Percentiles rank a stretch among this genome's conserved stretches.
phyloP scores from a whole-genome alignment of 2,329 filamentous ascomycete species.

The Achaetomium macrosporum region DNA sequence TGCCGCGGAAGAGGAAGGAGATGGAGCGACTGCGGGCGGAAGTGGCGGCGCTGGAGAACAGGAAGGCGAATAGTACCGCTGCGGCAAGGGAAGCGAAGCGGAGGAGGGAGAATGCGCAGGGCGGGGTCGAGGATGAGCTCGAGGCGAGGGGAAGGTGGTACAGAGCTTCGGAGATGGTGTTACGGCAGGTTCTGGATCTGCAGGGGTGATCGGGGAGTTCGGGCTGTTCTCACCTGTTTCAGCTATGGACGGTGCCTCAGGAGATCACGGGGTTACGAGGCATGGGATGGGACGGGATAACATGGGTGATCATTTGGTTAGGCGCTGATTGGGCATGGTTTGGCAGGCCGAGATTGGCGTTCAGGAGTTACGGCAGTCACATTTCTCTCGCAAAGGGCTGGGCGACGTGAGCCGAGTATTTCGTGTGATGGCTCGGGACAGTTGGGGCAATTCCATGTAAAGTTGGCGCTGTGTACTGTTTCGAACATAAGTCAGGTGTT shows the following conservation, averaged over 20 bases:
- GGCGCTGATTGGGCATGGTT: not conserved
- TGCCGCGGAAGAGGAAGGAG: conserved; percentile 61
- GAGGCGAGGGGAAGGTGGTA: conserved; percentile 74
- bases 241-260: not conserved
- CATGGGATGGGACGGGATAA: not conserved
- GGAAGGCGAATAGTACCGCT: conserved; percentile 57
- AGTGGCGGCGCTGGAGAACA: conserved; percentile 60
- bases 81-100: conserved; percentile 66
- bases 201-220: conserved; percentile 29
- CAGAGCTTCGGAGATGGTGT: conserved; percentile 57
- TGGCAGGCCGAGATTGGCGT: not conserved
- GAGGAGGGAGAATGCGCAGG: conserved; percentile 59
- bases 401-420: no score
- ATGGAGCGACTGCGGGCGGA: conserved; percentile 62
- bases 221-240: not conserved
- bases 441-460: no score
- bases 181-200: conserved; percentile 59
- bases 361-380: not conserved
- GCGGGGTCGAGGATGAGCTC: conserved; percentile 64
- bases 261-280: not conserved
- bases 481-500: no score
- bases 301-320: not conserved
- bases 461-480: no score
- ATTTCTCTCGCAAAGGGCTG: not conserved
- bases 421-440: no score